phyloP scores from a whole-genome alignment of 805 yeast genomes.

The Candida cerambycidarum region DNA sequence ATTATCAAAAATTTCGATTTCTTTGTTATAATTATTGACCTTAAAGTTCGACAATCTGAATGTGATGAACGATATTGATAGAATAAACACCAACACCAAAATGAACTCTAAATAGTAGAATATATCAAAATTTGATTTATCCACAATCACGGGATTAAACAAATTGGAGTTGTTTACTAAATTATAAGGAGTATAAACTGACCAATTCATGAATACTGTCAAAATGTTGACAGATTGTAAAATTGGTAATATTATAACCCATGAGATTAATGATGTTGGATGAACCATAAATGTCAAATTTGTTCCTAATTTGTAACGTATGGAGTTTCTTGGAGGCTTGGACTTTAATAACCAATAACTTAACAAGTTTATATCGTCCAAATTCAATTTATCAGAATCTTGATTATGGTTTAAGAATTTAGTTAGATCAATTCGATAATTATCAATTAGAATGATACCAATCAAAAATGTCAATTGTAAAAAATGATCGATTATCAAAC shows the following conservation, averaged over 20 bases:
- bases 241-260: conserved; percentile 26
- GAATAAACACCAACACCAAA: conserved; percentile 49
- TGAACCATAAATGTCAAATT: conserved; percentile 22
- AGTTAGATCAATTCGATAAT: conserved; percentile 59
- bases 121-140: conserved; percentile 21
- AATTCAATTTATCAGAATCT: conserved; percentile 7
- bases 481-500: conserved; percentile 57
- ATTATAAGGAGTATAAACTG: conserved; percentile 20
- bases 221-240: conserved; percentile 17
- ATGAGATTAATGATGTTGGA: conserved; percentile 37
- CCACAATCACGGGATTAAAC: background rate
- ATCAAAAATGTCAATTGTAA: conserved; percentile 65
- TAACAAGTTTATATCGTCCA: conserved; percentile 9
- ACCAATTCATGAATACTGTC: conserved; percentile 23
- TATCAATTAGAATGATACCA: conserved; percentile 66
- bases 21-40: conserved; percentile 10
- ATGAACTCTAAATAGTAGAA: conserved; percentile 58
- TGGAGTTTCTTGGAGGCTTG: conserved; percentile 17
- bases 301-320: conserved; percentile 29
- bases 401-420: conserved; percentile 39
- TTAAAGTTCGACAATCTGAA: conserved; percentile 20
- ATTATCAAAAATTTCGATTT: conserved; percentile 19
- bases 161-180: conserved; percentile 8
- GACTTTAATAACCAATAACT: conserved; percentile 11
- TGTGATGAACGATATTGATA: conserved; percentile 36